These are phyloP conservation scores for Xerocomus amazonicus DNA, from an alignment of 1,284 basidiomycete species.

Conservation along the genomic window DNA sequence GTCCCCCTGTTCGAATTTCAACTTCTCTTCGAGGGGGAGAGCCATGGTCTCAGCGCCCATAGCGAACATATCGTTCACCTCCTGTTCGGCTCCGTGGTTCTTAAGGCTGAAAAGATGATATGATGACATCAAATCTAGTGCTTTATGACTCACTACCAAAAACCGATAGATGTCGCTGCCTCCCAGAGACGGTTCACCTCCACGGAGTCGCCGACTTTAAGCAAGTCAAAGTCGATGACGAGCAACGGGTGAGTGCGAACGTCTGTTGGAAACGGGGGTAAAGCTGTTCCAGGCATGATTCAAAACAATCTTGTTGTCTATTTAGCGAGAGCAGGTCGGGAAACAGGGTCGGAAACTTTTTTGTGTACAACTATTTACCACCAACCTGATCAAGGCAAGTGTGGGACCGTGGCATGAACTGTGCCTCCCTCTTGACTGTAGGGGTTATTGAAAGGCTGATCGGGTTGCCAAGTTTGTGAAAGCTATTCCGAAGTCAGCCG, in stretches of 20 bases:
- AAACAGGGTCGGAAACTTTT: too few species aligned
- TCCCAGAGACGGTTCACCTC: slow-evolving; percentile 49
- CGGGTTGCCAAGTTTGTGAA: too few species aligned
- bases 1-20: slow-evolving; percentile 66
- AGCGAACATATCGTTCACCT: slow-evolving; percentile 56
- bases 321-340: too few species aligned
- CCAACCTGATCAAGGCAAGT: too few species aligned
- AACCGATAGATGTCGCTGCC: slow-evolving; percentile 49
- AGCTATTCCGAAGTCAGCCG: too few species aligned
- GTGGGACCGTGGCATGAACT: too few species aligned
- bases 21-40: slow-evolving; percentile 58
- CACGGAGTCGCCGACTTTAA: slow-evolving; percentile 35
- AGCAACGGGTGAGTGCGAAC: slow-evolving; percentile 49
- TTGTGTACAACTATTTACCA: too few species aligned
- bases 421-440: too few species aligned
- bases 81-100: slow-evolving; percentile 57
- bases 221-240: slow-evolving; percentile 47
- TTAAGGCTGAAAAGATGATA: slow-evolving; percentile 42
- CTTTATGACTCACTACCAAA: slow-evolving; percentile 48
- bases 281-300: slow-evolving; percentile 22
- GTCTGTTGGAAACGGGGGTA: slow-evolving; percentile 47
- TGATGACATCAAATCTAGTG: background rate
- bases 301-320: too few species aligned
- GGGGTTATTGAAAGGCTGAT: too few species aligned
- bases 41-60: slow-evolving; percentile 56